Evolutionary conservation across 129 eudicot genomes (phyloP).

Genomic region (Kitagawia praeruptora): DNA sequence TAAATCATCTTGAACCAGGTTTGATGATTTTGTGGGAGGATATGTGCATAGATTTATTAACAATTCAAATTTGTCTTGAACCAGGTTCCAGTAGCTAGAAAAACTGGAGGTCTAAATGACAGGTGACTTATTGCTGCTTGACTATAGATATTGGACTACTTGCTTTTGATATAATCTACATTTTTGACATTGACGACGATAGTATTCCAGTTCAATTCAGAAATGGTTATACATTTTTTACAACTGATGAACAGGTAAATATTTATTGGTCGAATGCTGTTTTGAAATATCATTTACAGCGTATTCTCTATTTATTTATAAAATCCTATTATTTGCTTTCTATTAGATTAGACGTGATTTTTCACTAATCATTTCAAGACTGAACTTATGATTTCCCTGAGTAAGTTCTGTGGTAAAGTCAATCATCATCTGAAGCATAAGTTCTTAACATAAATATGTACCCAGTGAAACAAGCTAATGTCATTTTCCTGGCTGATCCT

Average conservation of each 20-base stretch:
- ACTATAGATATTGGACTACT: neutral
- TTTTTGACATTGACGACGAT: slow-evolving; percentile 84
- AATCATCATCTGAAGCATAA: neutral
- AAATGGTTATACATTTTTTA: slow-evolving; percentile 80
- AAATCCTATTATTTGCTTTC: neutral
- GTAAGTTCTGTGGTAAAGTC: neutral
- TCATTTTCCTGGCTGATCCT: neutral
- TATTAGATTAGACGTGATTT: neutral
- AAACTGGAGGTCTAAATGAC: slow-evolving; percentile 96
- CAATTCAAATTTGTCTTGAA: too few relatives aligned
- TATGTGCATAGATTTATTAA: too few relatives aligned
- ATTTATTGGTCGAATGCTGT: neutral
- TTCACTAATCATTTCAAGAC: neutral
- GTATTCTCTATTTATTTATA: neutral
- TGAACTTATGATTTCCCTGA: neutral
- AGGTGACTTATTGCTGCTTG: slow-evolving; percentile 31
- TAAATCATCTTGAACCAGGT: too few relatives aligned
- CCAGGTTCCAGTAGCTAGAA: slow-evolving; percentile 82
- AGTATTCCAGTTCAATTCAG: slow-evolving; percentile 61
- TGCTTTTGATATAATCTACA: neutral
- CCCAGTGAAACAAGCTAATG: neutral
- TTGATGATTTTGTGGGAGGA: too few relatives aligned
- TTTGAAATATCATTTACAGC: neutral
- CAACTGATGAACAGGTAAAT: slow-evolving; percentile 83
- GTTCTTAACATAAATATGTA: neutral